Evolutionary conservation across 208 protist species (phyloP).

Genomic region (Leishmania amazonensis): DNA sequence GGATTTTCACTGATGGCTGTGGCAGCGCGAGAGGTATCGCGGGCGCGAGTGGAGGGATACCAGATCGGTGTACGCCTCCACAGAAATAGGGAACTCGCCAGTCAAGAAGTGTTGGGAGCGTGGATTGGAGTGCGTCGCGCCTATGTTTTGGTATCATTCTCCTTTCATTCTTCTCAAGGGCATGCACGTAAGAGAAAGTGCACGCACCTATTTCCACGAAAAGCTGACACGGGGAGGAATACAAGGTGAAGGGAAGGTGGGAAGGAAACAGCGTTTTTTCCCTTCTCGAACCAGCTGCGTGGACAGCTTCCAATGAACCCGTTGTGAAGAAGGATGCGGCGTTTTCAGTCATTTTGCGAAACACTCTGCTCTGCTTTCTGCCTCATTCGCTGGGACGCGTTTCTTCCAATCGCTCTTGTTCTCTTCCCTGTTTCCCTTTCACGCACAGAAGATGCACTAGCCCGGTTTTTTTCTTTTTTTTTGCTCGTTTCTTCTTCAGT

Average conservation of each 20-base stretch:
- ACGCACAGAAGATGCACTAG: background rate
- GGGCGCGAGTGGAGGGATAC: background rate
- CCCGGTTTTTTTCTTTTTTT: conserved; percentile 3
- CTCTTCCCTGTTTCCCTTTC: background rate
- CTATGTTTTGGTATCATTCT: background rate
- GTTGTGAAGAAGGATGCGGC: background rate
- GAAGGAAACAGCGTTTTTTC: background rate
- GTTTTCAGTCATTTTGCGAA: background rate
- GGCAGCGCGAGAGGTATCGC: background rate
- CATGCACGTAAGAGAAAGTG: background rate
- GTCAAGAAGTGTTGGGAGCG: background rate
- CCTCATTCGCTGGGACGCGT: background rate
- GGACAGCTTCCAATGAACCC: background rate
- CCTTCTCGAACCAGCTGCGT: background rate
- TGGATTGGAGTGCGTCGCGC: background rate
- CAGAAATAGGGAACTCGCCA: background rate
- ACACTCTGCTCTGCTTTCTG: background rate
- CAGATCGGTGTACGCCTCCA: background rate
- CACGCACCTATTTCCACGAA: background rate
- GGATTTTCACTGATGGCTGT: background rate
- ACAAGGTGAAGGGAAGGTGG: background rate
- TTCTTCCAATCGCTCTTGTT: background rate
- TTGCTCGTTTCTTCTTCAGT: background rate
- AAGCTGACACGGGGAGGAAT: background rate
- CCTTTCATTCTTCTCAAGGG: background rate